These are phyloP conservation scores for Cordyceps javanica DNA, from an alignment of 2,329 filamentous ascomycete species.

Conservation along the genomic window DNA sequence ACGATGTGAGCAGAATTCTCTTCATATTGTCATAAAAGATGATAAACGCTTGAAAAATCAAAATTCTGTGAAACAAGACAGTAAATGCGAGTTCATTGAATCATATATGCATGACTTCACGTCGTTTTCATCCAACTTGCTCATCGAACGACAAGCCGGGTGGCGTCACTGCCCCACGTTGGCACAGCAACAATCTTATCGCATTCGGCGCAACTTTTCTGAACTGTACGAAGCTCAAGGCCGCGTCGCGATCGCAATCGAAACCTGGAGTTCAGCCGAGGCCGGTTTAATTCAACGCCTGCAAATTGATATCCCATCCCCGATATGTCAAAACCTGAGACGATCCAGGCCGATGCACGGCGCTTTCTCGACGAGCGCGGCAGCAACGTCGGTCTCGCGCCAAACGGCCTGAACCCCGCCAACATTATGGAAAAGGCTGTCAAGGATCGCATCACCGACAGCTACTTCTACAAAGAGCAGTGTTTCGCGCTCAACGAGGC, in stretches of 20 bases:
- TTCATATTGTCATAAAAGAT: slow-evolving; percentile 21
- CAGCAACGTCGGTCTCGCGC: slow-evolving; percentile 67
- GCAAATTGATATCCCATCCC: neutral
- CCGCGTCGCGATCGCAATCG: neutral
- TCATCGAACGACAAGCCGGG: neutral
- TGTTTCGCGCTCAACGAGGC: slow-evolving; percentile 90
- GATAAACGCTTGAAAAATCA: neutral
- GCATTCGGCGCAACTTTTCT: slow-evolving; percentile 13
- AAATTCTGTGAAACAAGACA: neutral
- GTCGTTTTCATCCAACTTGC: neutral
- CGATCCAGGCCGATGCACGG: slow-evolving; percentile 73
- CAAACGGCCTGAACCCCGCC: slow-evolving; percentile 86
- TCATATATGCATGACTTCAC: neutral
- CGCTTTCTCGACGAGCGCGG: slow-evolving; percentile 87
- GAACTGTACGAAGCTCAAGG: slow-evolving; percentile 10
- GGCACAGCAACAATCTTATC: slow-evolving; percentile 42
- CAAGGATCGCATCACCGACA: slow-evolving; percentile 89
- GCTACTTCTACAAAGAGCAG: slow-evolving; percentile 98
- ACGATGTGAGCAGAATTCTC: slow-evolving; percentile 57
- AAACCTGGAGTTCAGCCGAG: slow-evolving; percentile 1
- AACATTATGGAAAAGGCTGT: slow-evolving; percentile 94
- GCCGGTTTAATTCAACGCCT: neutral
- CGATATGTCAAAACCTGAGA: slow-evolving; percentile 34
- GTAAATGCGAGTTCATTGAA: neutral
- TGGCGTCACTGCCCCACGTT: slow-evolving; percentile 22